Evolutionary conservation across 768 basidiomycete genomes (phyloP).

Genomic region (Hericium rajendrae): DNA sequence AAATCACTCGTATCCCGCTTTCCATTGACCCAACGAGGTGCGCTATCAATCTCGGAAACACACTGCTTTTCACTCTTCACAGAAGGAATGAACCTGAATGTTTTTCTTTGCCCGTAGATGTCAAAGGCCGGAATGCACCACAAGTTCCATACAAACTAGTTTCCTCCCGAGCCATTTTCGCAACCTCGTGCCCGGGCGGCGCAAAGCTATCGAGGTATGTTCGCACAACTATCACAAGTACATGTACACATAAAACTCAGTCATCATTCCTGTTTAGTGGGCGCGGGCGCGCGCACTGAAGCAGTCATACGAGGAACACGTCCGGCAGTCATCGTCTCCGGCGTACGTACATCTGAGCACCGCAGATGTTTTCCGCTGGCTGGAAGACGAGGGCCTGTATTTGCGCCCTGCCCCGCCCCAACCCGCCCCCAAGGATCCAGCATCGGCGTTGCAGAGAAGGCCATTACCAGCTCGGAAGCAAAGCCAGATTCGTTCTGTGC

Average conservation of each 20-base stretch:
- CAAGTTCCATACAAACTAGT: constrained; percentile 31
- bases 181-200: constrained; percentile 30
- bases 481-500: neutral
- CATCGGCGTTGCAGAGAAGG: neutral
- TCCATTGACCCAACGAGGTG: constrained; percentile 37
- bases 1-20: constrained; percentile 28
- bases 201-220: constrained; percentile 40
- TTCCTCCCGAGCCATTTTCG: constrained; percentile 25
- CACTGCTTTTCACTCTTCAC: neutral
- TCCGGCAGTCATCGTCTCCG: constrained; percentile 14
- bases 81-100: neutral
- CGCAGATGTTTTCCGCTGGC: constrained; percentile 35
- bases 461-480: neutral
- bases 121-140: constrained; percentile 22
- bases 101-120: constrained; percentile 20
- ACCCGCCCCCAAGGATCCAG: constrained; percentile 3
- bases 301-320: constrained; percentile 25
- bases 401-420: constrained; percentile 20
- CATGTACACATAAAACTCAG: neutral
- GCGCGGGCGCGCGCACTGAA: constrained; percentile 33
- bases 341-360: constrained; percentile 22
- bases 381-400: constrained; percentile 32
- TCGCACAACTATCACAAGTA: neutral
- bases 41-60: neutral
- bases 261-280: constrained; percentile 25